Percentiles rank a stretch among this genome's conserved stretches.
Evolutionary conservation across 129 eudicot species (phyloP).

Genomic region (Helichrysum umbraculigerum): DNA sequence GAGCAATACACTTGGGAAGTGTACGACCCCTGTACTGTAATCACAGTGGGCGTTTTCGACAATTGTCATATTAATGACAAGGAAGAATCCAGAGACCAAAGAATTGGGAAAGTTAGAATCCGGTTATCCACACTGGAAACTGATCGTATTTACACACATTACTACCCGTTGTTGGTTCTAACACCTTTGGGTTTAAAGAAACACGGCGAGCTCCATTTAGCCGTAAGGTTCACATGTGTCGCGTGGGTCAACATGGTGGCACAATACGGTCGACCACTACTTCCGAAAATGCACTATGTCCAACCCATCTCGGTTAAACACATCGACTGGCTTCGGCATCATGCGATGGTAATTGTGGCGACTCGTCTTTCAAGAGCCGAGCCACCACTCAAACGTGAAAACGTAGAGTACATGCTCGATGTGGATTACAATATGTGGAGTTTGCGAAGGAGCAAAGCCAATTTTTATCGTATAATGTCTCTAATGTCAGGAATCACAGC

Average conservation of each 20-base stretch:
- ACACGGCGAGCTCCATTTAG: constrained; percentile 87
- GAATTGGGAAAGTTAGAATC: constrained; percentile 87
- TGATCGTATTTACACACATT: constrained; percentile 66
- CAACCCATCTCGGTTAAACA: constrained; percentile 83
- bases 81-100: constrained; percentile 70
- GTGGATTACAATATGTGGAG: constrained; percentile 87
- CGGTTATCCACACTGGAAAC: constrained; percentile 83
- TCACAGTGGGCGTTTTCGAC: constrained; percentile 85
- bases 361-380: constrained; percentile 70
- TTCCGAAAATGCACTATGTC: constrained; percentile 88
- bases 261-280: constrained; percentile 78
- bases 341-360: constrained; percentile 79
- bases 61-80: constrained; percentile 62
- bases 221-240: constrained; percentile 73
- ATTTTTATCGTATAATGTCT: constrained; percentile 70
- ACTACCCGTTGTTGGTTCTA: constrained; percentile 73
- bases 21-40: constrained; percentile 77
- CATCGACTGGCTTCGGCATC: constrained; percentile 89
- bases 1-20: constrained; percentile 99
- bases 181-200: constrained; percentile 69
- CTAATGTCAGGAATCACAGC: constrained; percentile 61
- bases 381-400: constrained; percentile 80
- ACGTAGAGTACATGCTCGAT: constrained; percentile 86
- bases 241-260: constrained; percentile 91
- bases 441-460: constrained; percentile 86